These are phyloP conservation scores for Paraleonurus japonicus DNA, from an alignment of 257 asterid genomes.

Conservation along the genomic window DNA sequence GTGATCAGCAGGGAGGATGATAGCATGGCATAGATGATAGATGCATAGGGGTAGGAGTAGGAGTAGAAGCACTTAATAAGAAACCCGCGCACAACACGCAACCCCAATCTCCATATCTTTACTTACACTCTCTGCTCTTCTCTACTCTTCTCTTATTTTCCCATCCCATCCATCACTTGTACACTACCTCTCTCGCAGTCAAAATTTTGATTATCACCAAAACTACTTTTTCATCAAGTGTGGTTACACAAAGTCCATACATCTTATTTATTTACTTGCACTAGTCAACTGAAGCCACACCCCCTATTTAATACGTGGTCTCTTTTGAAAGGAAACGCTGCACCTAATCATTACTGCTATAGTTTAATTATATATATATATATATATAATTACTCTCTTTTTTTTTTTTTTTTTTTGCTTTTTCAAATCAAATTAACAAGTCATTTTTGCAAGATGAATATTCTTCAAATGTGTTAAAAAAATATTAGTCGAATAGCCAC, in stretches of 20 bases:
- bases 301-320: not conserved
- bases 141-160: not conserved
- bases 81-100: slow-evolving; percentile 52
- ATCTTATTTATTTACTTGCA: not conserved
- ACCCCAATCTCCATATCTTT: slow-evolving; percentile 23
- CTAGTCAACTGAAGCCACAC: not conserved
- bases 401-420: too few relatives aligned
- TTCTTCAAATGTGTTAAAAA: too few relatives aligned
- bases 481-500: too few relatives aligned
- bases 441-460: too few relatives aligned
- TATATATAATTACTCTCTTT: too few relatives aligned
- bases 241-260: not conserved
- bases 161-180: slow-evolving; percentile 13
- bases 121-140: slow-evolving; percentile 3
- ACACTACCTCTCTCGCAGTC: slow-evolving; percentile 1
- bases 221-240: slow-evolving; percentile 9
- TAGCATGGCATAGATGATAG: not conserved
- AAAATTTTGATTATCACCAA: slow-evolving; percentile 15
- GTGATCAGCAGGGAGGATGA: too few relatives aligned
- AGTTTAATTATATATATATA: too few relatives aligned
- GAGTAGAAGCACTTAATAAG: not conserved
- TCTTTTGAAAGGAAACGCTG: not conserved
- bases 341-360: not conserved
- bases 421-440: too few relatives aligned
- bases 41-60: not conserved